Base-by-base conservation (phyloP, 108 stramenopile genomes). In the Fragilariopsis cylindrus region DNA sequence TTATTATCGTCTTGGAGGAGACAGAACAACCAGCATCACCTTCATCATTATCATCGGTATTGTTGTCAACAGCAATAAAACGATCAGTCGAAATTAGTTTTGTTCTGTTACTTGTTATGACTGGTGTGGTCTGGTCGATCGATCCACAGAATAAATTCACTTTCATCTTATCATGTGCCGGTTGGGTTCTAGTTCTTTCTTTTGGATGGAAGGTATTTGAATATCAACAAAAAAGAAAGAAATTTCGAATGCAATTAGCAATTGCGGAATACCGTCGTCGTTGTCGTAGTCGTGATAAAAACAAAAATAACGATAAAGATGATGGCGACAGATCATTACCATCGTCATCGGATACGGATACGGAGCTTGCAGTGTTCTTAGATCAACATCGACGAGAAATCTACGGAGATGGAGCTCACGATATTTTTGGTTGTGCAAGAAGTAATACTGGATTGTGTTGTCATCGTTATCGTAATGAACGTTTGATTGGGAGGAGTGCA, bases 211-310 rank as follows among this genome's bases (percentile, higher is more conserved):
- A 6, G 18, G 7, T 52, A 41, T 21, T 50, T 47, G 3, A 18
- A 19, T 68, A 50, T 52, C 67, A 52, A 39, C 49, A 48, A n/a
- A 18, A 47, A 30, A 15, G 67, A 8, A n/a, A 7, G 12, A 39
- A 9, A 3, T 68, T 68, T 53, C 67, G 67, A 21, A 18, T 50
- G 39, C 67, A 13, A 18, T 87, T 52, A 46, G 85, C 16, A 16
- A 70, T 9, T 76, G 82, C 8, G 86, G 91, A 48, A 62, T 78
- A 11, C 76, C 87, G 44, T 78, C 82, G 55, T 53, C 84, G 67
- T 74, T 71, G 71, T 85, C 88, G 62, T 67, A 88, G 66, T 85
- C 81, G 81, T 81, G 83, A 49, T 76, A 87, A 69, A 63, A 85
- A 11, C 54, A 78, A 19, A 18, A 65, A 55, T 5, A 30, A 74